A percentile compares a stretch with the other conserved stretches of the same genome.
Conservation (phyloP, 306 rosid species). For the Clitoria ternatea region DNA sequence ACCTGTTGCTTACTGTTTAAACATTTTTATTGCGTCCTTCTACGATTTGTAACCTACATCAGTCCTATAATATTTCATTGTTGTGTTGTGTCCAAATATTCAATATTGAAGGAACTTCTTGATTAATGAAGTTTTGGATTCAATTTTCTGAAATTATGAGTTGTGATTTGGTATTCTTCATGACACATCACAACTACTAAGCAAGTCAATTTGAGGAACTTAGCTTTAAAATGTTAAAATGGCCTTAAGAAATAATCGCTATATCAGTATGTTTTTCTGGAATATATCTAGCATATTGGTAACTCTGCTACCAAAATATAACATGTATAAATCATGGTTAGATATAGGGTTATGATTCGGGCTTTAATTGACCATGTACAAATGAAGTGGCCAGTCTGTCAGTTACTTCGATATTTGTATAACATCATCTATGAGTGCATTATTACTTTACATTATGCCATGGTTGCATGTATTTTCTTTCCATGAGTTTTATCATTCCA, state of each 20-base stretch:
- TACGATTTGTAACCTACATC: background rate
- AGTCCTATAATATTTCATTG: conserved; percentile 14
- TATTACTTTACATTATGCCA: background rate
- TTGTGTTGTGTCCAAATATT: background rate
- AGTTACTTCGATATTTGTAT: background rate
- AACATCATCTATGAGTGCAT: background rate
- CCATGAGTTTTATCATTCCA: conserved; percentile 9
- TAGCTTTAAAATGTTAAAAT: background rate
- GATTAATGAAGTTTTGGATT: too few relatives aligned
- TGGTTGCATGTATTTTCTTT: background rate
- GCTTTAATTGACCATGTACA: background rate
- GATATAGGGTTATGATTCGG: background rate
- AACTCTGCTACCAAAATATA: background rate
- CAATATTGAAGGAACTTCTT: background rate
- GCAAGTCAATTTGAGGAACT: background rate
- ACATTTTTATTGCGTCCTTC: background rate
- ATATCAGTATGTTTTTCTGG: background rate
- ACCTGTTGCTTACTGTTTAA: background rate
- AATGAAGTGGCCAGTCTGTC: background rate
- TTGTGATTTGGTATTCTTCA: background rate
- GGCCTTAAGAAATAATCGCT: background rate
- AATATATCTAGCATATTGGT: background rate
- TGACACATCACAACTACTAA: background rate
- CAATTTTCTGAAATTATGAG: too few relatives aligned
- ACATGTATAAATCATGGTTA: background rate